Conservation (phyloP, 1,284 basidiomycete species). For the Phenoliferia sp. region DNA sequence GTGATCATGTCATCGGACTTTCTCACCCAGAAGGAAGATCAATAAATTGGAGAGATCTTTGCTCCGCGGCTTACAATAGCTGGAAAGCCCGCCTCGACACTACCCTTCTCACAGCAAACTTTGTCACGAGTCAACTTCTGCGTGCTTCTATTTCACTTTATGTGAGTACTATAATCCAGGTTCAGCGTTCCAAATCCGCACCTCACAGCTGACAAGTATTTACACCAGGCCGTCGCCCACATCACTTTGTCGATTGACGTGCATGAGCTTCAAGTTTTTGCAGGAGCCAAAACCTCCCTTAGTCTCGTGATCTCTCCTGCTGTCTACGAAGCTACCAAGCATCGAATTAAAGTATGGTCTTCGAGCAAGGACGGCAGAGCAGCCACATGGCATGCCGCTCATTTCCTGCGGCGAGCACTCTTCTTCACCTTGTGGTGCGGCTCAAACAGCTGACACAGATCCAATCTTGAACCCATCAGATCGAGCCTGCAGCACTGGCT, state of each 20-base stretch:
- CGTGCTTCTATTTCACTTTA: conserved; percentile 36
- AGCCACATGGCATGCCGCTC: conserved; percentile 35
- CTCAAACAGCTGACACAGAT: not conserved
- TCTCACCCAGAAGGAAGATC: conserved; percentile 32
- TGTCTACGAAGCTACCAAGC: conserved; percentile 23
- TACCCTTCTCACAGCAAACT: conserved; percentile 26
- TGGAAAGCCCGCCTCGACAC: conserved; percentile 37
- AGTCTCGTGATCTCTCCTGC: conserved; percentile 31
- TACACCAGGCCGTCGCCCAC: conserved; percentile 30
- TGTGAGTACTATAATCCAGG: not conserved
- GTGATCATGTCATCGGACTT: conserved; percentile 33
- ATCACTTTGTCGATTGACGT: conserved; percentile 36
- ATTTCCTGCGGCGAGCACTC: conserved; percentile 30
- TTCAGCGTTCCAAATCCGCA: not conserved
- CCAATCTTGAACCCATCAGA: not conserved
- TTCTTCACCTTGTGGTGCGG: not conserved
- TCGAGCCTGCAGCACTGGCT: conserved; percentile 20
- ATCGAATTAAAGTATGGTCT: conserved; percentile 20
- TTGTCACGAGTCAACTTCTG: conserved; percentile 29
- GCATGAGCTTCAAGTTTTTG: conserved; percentile 36
- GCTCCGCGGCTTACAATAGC: conserved; percentile 33
- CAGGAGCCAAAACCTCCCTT: conserved; percentile 30
- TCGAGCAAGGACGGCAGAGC: conserved; percentile 28
- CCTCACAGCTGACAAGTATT: not conserved
- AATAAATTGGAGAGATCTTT: conserved; percentile 32